Evolutionary conservation across 1,284 basidiomycete genomes (phyloP), one percentile per base, ranked within the genome.

Genomic region (Flammula alnicola): DNA sequence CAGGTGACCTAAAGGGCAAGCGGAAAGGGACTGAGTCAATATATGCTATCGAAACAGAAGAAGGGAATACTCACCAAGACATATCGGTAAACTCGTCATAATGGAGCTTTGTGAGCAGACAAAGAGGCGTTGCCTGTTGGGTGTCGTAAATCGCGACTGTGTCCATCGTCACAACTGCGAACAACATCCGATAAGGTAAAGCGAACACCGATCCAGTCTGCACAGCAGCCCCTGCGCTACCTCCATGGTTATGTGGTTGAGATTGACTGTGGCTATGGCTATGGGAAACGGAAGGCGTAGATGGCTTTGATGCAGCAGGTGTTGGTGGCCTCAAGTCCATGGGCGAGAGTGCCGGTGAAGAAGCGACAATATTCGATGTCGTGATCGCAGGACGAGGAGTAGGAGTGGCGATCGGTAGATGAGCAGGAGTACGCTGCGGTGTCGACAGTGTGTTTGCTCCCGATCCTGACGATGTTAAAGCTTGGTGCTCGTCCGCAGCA

Each of bases 81-180:
- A 98, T 79, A 73, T 99, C 96, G 1, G 97, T 99, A 64, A 98
- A 98, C 61, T 95, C 93, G 53, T 97, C 93, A 66, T 98, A 99
- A 72, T 99, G 96, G 59, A 99, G 73, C 64, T 97, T 98, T 45
- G 90, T 93, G 63, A 99, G 83, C 62, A 98, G 78, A 66, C 93
- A 95, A 35, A 98, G 82, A 0, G 96, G 97, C 0, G 90, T 84
- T 1, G 93, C 81, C 73, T 99, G 96, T 69, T 99, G 96, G 3
- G 96, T 98, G 68, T 99, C 96, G 69, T 99, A 96, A 49, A 99
- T 88, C 47, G 93, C 82, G 17, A 99, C 87, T 1, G 92, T 90
- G 67, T 99, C 96, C 83, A 95, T 97, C 19, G 96, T 98, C 35
- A 95, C 92, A 7, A 99, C 93, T 0, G 97, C 95, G 64, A 93